These are phyloP conservation scores for Aphanomyces astaci DNA, from an alignment of 352 stramenopile genomes.

Conservation along the genomic window DNA sequence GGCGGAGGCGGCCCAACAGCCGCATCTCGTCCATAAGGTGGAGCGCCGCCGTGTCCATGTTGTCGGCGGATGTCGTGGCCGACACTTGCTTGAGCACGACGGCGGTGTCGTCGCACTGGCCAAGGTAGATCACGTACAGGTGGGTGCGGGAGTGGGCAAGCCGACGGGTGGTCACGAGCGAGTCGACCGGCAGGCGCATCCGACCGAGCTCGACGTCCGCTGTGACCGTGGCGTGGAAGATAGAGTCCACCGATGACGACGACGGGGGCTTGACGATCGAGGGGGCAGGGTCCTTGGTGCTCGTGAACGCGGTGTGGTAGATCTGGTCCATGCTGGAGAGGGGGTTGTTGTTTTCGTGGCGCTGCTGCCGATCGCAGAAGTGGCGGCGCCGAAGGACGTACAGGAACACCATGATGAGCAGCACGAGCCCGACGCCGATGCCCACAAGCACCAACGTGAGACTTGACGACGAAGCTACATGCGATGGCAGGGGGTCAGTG, in stretches of 20 bases:
- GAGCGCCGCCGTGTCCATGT: not conserved
- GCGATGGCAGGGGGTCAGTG: too few species aligned
- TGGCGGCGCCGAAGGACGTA: not conserved
- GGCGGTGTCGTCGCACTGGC: not conserved
- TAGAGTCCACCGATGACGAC: not conserved
- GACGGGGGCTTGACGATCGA: not conserved
- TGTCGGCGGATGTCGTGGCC: not conserved
- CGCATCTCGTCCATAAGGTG: constrained; percentile 10
- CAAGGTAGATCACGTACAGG: constrained; percentile 10
- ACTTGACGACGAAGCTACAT: not conserved
- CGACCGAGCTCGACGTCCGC: not conserved
- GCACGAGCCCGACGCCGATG: not conserved
- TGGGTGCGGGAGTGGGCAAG: not conserved
- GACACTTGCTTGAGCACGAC: constrained; percentile 15
- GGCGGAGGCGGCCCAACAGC: not conserved
- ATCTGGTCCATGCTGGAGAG: not conserved
- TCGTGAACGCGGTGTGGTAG: not conserved
- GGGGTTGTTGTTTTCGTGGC: not conserved
- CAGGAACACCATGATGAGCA: constrained; percentile 1
- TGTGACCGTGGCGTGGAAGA: not conserved
- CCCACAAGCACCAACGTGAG: not conserved
- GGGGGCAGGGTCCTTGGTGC: not conserved
- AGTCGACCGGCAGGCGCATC: not conserved
- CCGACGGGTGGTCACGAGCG: not conserved
- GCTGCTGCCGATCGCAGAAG: not conserved